Evolutionary conservation across 495 filamentous ascomycete genomes (phyloP).

Genomic region (Sporormia fimetaria): DNA sequence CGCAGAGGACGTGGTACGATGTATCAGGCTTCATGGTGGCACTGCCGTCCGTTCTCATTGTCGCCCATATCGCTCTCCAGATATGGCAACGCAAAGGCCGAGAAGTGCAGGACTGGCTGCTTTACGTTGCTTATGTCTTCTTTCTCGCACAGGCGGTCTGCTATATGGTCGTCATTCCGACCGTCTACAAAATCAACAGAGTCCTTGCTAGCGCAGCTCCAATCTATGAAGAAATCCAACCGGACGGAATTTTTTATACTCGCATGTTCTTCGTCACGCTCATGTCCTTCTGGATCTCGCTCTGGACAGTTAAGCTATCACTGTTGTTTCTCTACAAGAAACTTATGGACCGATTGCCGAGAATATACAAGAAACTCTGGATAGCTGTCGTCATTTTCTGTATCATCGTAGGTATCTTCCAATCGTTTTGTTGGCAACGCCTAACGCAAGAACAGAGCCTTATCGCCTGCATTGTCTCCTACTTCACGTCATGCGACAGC

Average conservation of each 20-base stretch:
- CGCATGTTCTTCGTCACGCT: slow-evolving; percentile 36
- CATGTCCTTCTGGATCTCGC: slow-evolving; percentile 35
- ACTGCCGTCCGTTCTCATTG: slow-evolving; percentile 25
- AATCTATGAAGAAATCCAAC: slow-evolving; percentile 20
- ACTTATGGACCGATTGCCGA: slow-evolving; percentile 28
- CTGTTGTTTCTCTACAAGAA: slow-evolving; percentile 36
- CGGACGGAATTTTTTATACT: slow-evolving; percentile 25
- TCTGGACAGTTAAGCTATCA: slow-evolving; percentile 39
- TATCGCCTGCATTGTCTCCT: slow-evolving; percentile 31
- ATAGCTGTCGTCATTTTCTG: slow-evolving; percentile 32
- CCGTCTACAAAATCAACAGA: slow-evolving; percentile 23
- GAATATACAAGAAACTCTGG: slow-evolving; percentile 29
- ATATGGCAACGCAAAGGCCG: slow-evolving; percentile 16
- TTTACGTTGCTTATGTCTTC: slow-evolving; percentile 25
- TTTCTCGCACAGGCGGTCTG: slow-evolving; percentile 30
- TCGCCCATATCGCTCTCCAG: slow-evolving; percentile 12
- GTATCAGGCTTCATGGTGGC: no score
- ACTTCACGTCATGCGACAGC: slow-evolving; percentile 31
- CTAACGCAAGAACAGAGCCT: slow-evolving; percentile 16
- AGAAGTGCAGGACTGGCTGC: slow-evolving; percentile 29
- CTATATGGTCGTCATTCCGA: slow-evolving; percentile 31
- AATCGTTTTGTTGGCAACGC: neutral
- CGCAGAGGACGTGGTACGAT: no score
- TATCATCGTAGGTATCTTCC: slow-evolving; percentile 13
- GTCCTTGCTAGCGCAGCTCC: slow-evolving; percentile 8